These are phyloP conservation scores for Ophiosphaerella narmari DNA, from an alignment of 2,329 filamentous ascomycete genomes.

Conservation along the genomic window DNA sequence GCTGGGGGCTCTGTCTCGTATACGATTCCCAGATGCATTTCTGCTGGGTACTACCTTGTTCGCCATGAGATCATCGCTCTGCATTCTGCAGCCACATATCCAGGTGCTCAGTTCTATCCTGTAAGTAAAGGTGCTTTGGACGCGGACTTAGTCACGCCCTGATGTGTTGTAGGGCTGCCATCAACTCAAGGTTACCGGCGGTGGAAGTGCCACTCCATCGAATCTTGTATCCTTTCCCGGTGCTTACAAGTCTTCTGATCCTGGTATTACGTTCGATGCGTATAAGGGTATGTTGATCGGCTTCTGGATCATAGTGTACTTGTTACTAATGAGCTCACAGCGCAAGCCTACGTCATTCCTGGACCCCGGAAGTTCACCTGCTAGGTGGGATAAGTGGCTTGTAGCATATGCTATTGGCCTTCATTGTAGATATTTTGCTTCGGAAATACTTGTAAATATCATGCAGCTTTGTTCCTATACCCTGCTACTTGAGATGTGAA, in stretches of 20 bases:
- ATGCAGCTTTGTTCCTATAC: not conserved
- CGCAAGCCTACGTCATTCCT: constrained; percentile 32
- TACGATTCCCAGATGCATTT: constrained; percentile 60
- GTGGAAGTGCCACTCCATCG: constrained; percentile 50
- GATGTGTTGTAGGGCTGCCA: constrained; percentile 51
- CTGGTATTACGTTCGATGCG: constrained; percentile 59
- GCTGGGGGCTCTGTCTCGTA: constrained; percentile 53
- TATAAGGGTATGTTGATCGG: constrained; percentile 48
- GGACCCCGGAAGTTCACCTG: constrained; percentile 38
- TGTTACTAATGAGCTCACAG: constrained; percentile 10
- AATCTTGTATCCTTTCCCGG: constrained; percentile 58
- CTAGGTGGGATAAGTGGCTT: constrained; percentile 11
- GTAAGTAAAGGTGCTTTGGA: not conserved
- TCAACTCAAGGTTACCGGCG: constrained; percentile 60
- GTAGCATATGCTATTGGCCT: not conserved
- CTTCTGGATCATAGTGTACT: not conserved
- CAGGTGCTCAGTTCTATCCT: constrained; percentile 64
- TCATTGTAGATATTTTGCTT: too few species aligned
- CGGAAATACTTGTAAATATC: too few species aligned
- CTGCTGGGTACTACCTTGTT: constrained; percentile 61
- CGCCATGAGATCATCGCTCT: constrained; percentile 63
- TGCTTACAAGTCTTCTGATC: constrained; percentile 56
- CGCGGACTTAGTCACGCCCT: not conserved
- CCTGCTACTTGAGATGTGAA: too few species aligned
- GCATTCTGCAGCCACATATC: constrained; percentile 54